phyloP scores from a whole-genome alignment of 345 rosid genomes.

The Melastoma malabathricum region DNA sequence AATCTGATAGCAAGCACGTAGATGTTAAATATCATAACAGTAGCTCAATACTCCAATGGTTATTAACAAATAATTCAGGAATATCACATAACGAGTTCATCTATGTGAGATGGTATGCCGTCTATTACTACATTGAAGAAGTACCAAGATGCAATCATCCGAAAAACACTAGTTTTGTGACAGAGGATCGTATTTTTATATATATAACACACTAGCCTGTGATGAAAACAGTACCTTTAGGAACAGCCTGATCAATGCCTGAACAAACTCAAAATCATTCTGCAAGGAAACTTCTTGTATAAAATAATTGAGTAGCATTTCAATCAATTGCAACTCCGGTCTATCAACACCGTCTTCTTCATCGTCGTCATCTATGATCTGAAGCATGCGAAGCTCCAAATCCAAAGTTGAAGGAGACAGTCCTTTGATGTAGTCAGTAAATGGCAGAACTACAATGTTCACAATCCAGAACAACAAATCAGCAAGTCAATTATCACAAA shows the following conservation, averaged over 20 bases:
- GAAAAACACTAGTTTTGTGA: too few relatives aligned
- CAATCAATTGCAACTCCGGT: constrained; percentile 49
- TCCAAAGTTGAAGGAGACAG: constrained; percentile 82
- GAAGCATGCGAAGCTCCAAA: constrained; percentile 82
- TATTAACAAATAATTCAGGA: too few relatives aligned
- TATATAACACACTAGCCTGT: too few relatives aligned
- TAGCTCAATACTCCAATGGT: not conserved
- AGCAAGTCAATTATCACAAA: not conserved
- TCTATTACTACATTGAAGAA: too few relatives aligned
- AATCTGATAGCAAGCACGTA: constrained; percentile 31
- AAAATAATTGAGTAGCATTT: constrained; percentile 69
- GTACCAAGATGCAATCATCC: too few relatives aligned
- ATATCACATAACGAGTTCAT: not conserved
- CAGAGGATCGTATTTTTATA: too few relatives aligned
- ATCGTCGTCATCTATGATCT: constrained; percentile 70
- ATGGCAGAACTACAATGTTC: constrained; percentile 43
- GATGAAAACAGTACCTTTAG: constrained; percentile 48
- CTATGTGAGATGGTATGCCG: too few relatives aligned
- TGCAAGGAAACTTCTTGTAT: constrained; percentile 49
- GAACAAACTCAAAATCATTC: constrained; percentile 82
- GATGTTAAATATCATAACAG: not conserved
- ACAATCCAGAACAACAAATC: constrained; percentile 8
- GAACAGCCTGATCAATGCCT: constrained; percentile 70
- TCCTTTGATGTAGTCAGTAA: constrained; percentile 72
- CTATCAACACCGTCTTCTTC: constrained; percentile 48